These are phyloP conservation scores for Penstemon eatonii DNA, from an alignment of 257 asterid species.

Conservation along the genomic window DNA sequence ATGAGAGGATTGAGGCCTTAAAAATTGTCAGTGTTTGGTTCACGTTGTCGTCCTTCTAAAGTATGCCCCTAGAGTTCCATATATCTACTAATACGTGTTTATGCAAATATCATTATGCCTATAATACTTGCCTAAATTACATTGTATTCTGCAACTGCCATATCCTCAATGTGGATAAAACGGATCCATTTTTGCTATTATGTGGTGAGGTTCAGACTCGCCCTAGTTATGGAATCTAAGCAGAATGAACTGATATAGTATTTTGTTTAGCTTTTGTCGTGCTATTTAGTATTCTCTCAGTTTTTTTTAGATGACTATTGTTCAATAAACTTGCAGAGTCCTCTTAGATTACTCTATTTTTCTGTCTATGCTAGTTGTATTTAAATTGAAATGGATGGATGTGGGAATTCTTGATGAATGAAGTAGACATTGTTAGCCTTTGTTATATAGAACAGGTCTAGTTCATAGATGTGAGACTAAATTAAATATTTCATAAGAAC, in stretches of 20 bases:
- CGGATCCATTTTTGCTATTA: neutral
- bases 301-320: neutral
- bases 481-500: neutral
- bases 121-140: neutral
- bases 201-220: constrained; percentile 9
- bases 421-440: neutral
- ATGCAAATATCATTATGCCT: neutral
- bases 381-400: constrained; percentile 2
- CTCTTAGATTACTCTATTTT: neutral
- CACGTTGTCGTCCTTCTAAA: constrained; percentile 10
- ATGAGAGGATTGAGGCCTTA: constrained; percentile 5
- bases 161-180: neutral
- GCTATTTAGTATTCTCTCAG: neutral
- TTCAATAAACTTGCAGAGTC: neutral
- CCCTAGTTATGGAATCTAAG: constrained; percentile 12
- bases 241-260: constrained; percentile 6
- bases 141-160: neutral
- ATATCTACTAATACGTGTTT: neutral
- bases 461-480: neutral
- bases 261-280: neutral
- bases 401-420: constrained; percentile 9
- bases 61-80: constrained; percentile 9
- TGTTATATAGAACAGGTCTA: neutral
- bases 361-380: neutral
- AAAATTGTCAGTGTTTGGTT: neutral